These are phyloP conservation scores for Herpetomonas tarakana DNA, from an alignment of 208 protist species.

Conservation along the genomic window DNA sequence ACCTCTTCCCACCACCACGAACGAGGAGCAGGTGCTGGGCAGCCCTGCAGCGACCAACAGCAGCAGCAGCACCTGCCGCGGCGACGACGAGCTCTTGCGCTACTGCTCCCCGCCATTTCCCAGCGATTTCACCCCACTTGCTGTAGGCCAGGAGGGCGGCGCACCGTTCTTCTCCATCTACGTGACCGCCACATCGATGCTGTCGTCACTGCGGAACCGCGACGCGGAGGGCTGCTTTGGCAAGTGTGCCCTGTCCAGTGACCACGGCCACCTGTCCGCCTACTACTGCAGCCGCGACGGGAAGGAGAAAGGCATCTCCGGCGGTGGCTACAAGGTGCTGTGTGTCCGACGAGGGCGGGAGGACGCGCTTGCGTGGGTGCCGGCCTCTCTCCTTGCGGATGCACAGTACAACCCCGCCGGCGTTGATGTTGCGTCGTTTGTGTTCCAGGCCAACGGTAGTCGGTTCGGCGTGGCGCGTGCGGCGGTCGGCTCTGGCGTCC, in stretches of 20 bases:
- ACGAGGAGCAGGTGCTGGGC: neutral
- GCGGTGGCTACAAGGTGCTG: slow-evolving; percentile 33
- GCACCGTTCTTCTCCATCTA: slow-evolving; percentile 34
- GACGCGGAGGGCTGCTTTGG: slow-evolving; percentile 26
- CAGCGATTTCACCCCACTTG: slow-evolving; percentile 26
- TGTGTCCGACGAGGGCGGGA: slow-evolving; percentile 25
- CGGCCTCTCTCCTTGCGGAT: slow-evolving; percentile 7
- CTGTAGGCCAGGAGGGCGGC: slow-evolving; percentile 29
- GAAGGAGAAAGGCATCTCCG: slow-evolving; percentile 19
- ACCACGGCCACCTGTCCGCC: slow-evolving; percentile 27
- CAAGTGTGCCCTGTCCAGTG: slow-evolving; percentile 34
- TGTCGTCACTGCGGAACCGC: neutral
- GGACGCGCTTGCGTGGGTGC: slow-evolving; percentile 28
- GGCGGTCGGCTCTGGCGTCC: slow-evolving; percentile 24
- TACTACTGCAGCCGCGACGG: slow-evolving; percentile 31
- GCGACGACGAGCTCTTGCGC: slow-evolving; percentile 3
- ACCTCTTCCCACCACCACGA: too few relatives aligned
- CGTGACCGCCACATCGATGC: neutral
- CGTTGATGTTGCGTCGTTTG: neutral
- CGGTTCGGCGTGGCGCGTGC: slow-evolving; percentile 39
- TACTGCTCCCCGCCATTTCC: slow-evolving; percentile 28
- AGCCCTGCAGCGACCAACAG: neutral
- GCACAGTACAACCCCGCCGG: neutral
- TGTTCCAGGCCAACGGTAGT: slow-evolving; percentile 20
- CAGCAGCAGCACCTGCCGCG: neutral